Evolutionary conservation across 2,329 filamentous ascomycete genomes (phyloP).

Genomic region (Fusarium stilboides): DNA sequence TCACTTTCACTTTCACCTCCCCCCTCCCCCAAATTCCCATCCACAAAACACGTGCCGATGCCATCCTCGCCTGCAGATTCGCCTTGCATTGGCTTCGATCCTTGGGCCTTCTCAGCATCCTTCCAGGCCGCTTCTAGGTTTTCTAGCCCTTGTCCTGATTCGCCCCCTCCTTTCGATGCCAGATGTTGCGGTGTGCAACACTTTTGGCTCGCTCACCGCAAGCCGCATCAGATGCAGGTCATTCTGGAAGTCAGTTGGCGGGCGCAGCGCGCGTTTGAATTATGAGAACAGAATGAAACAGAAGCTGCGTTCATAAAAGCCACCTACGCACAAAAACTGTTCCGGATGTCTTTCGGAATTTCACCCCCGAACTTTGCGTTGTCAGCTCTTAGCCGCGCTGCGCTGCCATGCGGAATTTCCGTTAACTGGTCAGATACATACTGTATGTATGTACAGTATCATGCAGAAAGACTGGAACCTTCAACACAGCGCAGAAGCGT

Average conservation of each 20-base stretch:
- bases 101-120: constrained; percentile 3
- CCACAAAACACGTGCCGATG: constrained; percentile 31
- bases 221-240: constrained; percentile 11
- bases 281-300: constrained; percentile 10
- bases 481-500: constrained; percentile 4
- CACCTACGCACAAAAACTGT: constrained; percentile 16
- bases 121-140: constrained; percentile 38
- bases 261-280: neutral
- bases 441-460: constrained; percentile 16
- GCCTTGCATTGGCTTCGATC: constrained; percentile 40
- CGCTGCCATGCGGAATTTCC: neutral
- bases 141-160: constrained; percentile 32
- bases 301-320: neutral
- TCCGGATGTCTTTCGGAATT: neutral
- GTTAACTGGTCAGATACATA: constrained; percentile 22
- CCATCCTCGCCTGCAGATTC: constrained; percentile 31
- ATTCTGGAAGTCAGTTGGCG: neutral
- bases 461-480: constrained; percentile 17
- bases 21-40: neutral
- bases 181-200: constrained; percentile 26
- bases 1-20: neutral
- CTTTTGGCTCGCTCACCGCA: constrained; percentile 4
- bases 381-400: neutral
- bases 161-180: neutral
- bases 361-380: neutral